A percentile compares a stretch with the other conserved stretches of the same genome.
These are phyloP conservation scores for Tylopilus felleus DNA, from an alignment of 768 basidiomycete genomes.

Conservation along the genomic window DNA sequence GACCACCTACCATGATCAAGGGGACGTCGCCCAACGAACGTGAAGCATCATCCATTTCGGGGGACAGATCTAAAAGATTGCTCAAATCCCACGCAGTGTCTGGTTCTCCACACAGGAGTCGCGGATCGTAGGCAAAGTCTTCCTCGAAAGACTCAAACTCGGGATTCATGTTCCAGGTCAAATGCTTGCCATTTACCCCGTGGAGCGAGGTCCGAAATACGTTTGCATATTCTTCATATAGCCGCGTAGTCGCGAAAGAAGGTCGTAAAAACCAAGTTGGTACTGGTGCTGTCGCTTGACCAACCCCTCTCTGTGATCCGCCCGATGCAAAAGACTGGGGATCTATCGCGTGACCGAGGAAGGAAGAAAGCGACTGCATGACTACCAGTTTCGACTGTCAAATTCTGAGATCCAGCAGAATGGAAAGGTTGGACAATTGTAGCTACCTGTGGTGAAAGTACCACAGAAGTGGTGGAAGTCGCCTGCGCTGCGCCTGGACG, in stretches of 20 bases:
- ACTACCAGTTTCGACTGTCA: constrained; percentile 75
- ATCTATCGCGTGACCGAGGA: constrained; percentile 51
- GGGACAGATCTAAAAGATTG: constrained; percentile 29
- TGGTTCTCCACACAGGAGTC: constrained; percentile 11
- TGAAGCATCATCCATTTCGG: constrained; percentile 15
- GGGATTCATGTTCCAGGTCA: constrained; percentile 27
- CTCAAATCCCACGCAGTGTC: constrained; percentile 32
- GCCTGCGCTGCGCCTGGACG: constrained; percentile 34
- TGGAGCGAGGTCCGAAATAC: constrained; percentile 34
- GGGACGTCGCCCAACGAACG: constrained; percentile 15
- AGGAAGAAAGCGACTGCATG: constrained; percentile 64
- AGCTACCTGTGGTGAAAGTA: constrained; percentile 58
- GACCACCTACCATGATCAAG: constrained; percentile 26
- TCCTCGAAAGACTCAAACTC: constrained; percentile 25
- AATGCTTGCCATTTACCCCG: constrained; percentile 15
- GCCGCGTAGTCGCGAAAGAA: constrained; percentile 51
- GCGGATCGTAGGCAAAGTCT: constrained; percentile 30
- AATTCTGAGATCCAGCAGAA: constrained; percentile 5
- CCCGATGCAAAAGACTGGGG: constrained; percentile 13
- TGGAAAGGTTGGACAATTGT: neutral
- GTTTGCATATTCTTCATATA: constrained; percentile 53
- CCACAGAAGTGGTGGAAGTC: constrained; percentile 61
- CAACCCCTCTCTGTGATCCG: constrained; percentile 11
- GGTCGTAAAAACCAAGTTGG: constrained; percentile 64
- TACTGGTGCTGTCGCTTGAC: constrained; percentile 23